phyloP scores from a whole-genome alignment of 768 basidiomycete species.

The Podaxis mareebaensis region DNA sequence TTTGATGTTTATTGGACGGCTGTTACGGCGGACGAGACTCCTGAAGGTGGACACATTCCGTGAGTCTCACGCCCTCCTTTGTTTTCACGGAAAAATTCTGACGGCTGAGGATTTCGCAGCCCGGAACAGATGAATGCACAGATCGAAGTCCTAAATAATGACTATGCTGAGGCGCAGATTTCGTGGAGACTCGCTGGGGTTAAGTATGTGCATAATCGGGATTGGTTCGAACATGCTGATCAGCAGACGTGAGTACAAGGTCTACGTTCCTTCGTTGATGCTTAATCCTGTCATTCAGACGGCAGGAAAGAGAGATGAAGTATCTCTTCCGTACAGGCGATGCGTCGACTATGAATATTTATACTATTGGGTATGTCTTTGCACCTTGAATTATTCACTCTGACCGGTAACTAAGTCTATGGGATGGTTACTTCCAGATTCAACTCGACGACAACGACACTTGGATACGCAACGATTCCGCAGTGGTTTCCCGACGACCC shows the following conservation, averaged over 20 bases:
- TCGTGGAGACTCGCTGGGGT: conserved; percentile 35
- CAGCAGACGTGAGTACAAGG: conserved; percentile 25
- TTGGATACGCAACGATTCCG: conserved; percentile 54
- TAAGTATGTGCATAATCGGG: conserved; percentile 37
- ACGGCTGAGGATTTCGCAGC: conserved; percentile 21
- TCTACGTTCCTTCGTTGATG: not conserved
- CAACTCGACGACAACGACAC: conserved; percentile 28
- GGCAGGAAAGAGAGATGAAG: conserved; percentile 36
- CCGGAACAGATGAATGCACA: conserved; percentile 37
- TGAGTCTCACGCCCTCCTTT: conserved; percentile 22
- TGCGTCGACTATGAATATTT: conserved; percentile 36
- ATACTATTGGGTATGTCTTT: conserved; percentile 32
- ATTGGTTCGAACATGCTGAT: conserved; percentile 43
- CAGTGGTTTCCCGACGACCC: conserved; percentile 36
- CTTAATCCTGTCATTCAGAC: conserved; percentile 20
- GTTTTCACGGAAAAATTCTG: not conserved
- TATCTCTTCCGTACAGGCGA: conserved; percentile 38
- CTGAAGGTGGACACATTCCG: conserved; percentile 40
- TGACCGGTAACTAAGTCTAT: conserved; percentile 12
- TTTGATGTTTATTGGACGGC: conserved; percentile 36
- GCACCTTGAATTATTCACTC: not conserved
- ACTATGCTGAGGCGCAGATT: conserved; percentile 36
- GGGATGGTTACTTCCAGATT: conserved; percentile 19
- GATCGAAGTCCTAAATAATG: conserved; percentile 42
- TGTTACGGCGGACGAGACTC: conserved; percentile 30